A percentile compares a stretch with the other conserved stretches of the same genome.
Conservation (phyloP, 495 filamentous ascomycete species). For the Podospora anserina region DNA sequence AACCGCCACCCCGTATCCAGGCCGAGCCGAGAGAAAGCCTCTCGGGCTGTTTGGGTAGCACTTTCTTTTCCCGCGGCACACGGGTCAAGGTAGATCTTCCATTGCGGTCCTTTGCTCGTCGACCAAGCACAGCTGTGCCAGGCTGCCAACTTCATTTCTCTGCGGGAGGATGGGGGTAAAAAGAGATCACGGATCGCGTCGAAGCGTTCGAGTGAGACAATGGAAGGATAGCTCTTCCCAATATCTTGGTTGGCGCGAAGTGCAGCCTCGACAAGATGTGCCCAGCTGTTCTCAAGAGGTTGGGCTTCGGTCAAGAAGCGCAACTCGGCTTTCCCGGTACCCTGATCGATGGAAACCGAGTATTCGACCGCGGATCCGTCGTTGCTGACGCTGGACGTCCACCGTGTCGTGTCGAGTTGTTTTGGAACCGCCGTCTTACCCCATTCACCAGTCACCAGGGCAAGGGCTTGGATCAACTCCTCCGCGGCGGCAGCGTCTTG, state of each 20-base stretch:
- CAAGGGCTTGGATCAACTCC: background rate
- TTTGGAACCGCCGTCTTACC: background rate
- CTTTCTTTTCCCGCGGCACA: background rate
- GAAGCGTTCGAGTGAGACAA: slow-evolving; percentile 18
- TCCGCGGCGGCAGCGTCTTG: background rate
- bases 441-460: slow-evolving; percentile 3
- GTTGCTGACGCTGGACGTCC: slow-evolving; percentile 10
- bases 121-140: slow-evolving; percentile 21
- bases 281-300: background rate
- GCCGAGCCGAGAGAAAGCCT: slow-evolving; percentile 15
- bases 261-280: slow-evolving; percentile 2
- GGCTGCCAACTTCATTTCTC: slow-evolving; percentile 8
- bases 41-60: slow-evolving; percentile 10
- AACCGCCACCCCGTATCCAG: slow-evolving; percentile 14
- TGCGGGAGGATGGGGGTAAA: background rate
- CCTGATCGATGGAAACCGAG: slow-evolving; percentile 13
- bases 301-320: slow-evolving; percentile 15
- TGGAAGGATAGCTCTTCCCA: slow-evolving; percentile 5
- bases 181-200: slow-evolving; percentile 20
- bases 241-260: slow-evolving; percentile 7
- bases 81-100: slow-evolving; percentile 25
- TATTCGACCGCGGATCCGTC: slow-evolving; percentile 10
- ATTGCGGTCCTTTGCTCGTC: slow-evolving; percentile 17
- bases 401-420: background rate
- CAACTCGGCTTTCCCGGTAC: slow-evolving; percentile 7